Evolutionary conservation across 2,329 filamentous ascomycete genomes (phyloP).

Genomic region (Colletotrichum shisoi): DNA sequence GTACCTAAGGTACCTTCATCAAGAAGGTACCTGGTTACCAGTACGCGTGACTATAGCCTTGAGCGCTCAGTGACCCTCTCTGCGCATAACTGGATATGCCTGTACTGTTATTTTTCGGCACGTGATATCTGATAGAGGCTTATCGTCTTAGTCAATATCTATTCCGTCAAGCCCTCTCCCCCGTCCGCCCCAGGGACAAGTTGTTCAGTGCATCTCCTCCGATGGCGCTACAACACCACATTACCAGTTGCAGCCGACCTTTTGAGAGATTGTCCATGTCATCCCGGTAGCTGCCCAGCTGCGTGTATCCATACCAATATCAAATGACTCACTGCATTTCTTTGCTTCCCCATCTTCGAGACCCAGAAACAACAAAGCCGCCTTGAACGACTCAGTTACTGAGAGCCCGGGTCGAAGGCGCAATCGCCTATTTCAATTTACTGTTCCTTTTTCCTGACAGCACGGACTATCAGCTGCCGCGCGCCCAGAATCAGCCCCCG

Average conservation of each 20-base stretch:
- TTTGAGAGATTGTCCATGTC: neutral
- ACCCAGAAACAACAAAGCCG: constrained; percentile 1
- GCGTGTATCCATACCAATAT: neutral
- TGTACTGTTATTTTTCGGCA: neutral
- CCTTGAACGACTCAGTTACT: neutral
- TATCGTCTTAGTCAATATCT: constrained; percentile 5
- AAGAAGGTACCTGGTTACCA: neutral
- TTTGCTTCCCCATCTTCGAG: constrained; percentile 12
- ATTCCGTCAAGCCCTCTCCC: neutral
- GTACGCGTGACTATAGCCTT: neutral
- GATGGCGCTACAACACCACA: neutral
- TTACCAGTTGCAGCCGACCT: constrained; percentile 1
- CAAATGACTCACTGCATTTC: constrained; percentile 27
- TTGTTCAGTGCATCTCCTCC: neutral
- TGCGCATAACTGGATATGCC: neutral
- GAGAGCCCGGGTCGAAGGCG: constrained; percentile 4
- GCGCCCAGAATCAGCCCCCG: constrained; percentile 18
- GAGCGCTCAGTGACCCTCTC: neutral
- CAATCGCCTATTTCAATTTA: constrained; percentile 15
- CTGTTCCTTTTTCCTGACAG: constrained; percentile 16
- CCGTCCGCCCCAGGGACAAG: no score
- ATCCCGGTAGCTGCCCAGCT: constrained; percentile 3
- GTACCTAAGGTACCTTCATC: neutral
- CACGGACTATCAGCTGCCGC: constrained; percentile 28
- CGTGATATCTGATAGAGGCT: neutral